Percentiles rank a stretch among this genome's conserved stretches.
phyloP scores from a whole-genome alignment of 306 rosid genomes.

The Pachyrhizus erosus region DNA sequence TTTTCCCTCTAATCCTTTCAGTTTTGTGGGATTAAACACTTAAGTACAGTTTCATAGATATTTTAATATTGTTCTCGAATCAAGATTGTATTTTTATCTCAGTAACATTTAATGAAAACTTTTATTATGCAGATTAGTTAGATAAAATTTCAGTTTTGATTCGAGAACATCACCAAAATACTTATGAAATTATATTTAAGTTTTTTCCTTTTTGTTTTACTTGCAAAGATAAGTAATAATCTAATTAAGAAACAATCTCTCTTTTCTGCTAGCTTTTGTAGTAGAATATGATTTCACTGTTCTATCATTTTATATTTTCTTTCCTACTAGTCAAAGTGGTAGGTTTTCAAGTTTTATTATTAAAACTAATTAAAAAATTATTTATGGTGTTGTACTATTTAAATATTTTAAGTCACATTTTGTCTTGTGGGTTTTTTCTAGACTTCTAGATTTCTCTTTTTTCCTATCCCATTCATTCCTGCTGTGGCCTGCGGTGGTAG shows the following conservation, averaged over 20 bases:
- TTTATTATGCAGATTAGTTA: background rate
- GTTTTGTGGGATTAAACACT: background rate
- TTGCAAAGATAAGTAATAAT: background rate
- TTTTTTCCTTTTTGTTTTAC: background rate
- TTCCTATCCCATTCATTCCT: background rate
- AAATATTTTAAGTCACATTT: slow-evolving; percentile 29
- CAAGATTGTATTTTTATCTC: background rate
- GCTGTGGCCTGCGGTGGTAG: background rate
- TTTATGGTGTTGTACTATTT: background rate
- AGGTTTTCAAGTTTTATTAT: background rate
- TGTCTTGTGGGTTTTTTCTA: slow-evolving; percentile 27
- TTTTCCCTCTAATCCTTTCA: background rate
- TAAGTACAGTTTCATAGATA: background rate
- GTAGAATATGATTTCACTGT: background rate
- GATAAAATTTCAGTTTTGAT: background rate
- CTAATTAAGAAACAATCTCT: slow-evolving; percentile 9
- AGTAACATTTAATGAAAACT: background rate
- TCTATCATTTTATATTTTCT: background rate
- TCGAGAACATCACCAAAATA: background rate
- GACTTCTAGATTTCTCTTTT: slow-evolving; percentile 21
- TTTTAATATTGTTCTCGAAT: background rate
- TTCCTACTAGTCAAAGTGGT: background rate
- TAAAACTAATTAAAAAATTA: background rate
- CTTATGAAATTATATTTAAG: background rate
- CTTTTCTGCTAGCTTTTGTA: background rate